These are phyloP conservation scores for Plenodomus tracheiphilus DNA, from an alignment of 2,329 filamentous ascomycete species.

Conservation along the genomic window DNA sequence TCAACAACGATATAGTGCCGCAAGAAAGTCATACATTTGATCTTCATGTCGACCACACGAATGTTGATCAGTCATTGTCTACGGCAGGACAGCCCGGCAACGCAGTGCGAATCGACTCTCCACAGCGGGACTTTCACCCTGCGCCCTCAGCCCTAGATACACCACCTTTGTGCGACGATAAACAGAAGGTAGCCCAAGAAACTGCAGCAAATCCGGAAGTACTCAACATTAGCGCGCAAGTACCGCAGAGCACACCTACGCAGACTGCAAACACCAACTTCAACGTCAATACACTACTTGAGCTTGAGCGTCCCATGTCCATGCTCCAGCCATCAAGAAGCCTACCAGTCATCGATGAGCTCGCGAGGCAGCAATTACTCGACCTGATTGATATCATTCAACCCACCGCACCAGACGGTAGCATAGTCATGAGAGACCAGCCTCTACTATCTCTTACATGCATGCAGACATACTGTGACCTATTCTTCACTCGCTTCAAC, in stretches of 20 bases:
- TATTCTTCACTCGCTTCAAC: slow-evolving; percentile 66
- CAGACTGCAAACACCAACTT: not conserved
- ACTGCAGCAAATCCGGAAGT: too few relatives aligned
- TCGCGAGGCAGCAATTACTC: slow-evolving; percentile 50
- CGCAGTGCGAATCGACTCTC: slow-evolving; percentile 23
- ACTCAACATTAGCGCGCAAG: not conserved
- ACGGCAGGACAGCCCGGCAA: slow-evolving; percentile 27
- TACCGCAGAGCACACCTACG: not conserved
- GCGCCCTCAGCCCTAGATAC: slow-evolving; percentile 19
- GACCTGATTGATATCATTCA: slow-evolving; percentile 56
- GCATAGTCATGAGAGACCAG: slow-evolving; percentile 53
- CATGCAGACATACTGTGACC: slow-evolving; percentile 60
- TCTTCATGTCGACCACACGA: slow-evolving; percentile 30
- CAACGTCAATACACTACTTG: not conserved
- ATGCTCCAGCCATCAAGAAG: slow-evolving; percentile 37
- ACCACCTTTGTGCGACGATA: slow-evolving; percentile 22
- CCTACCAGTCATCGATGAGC: slow-evolving; percentile 47
- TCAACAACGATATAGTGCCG: slow-evolving; percentile 17
- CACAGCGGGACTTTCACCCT: slow-evolving; percentile 24
- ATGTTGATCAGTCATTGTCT: slow-evolving; percentile 22
- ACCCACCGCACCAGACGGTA: slow-evolving; percentile 54
- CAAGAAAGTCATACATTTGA: slow-evolving; percentile 28
- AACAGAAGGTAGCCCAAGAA: not conserved
- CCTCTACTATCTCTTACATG: slow-evolving; percentile 55
- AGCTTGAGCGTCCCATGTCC: slow-evolving; percentile 41